Evolutionary conservation across 495 filamentous ascomycete genomes (phyloP), one percentile per base, ranked within the genome.

Genomic region (Daldinia decipiens): DNA sequence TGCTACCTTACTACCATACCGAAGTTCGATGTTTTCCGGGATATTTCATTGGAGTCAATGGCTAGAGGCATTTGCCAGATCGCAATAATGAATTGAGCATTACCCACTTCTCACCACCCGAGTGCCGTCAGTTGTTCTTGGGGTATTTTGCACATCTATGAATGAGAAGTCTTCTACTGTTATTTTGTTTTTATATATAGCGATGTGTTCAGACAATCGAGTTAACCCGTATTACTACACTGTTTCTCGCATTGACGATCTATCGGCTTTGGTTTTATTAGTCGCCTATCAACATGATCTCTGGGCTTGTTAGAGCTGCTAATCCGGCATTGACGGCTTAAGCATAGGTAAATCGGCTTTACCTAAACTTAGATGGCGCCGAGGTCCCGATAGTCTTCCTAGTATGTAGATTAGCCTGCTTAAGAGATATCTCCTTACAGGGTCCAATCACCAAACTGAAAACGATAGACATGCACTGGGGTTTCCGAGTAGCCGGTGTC

Each of bases 41-140:
- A 68, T 72, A 70, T 64, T 75, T 77, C 70, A 68, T 75, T 72
- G 75, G 75, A 76, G 73, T 77, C 73, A 65, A 76, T 67, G 75
- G 70, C 73, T 77, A 77, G 75, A 76, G 73, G 75, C 75, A 72
- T 72, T 70, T 65, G 72, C 67, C 62, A 75, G 67, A 75, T 73
- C 70, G 67, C 70, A 74, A 53, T 73, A 70, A 72, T 72, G 70
- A 72, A 72, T 68, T 65, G 57, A 72, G 70, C 61, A 64, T 72
- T 67, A 55, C 17, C 55, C 40, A 70, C 43, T 54, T 65, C 45
- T 38, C 58, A 40, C 38, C 27, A 11, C 11, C 50, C 26, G 50
- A 31, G 50, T 31, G 13, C 50, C 15, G 2, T 53, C 5, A 26
- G 15, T 24, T 34, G 26, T 24, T 34, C 8, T 57, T 32, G 32